phyloP scores from a whole-genome alignment of 192 early-diverging fungal genomes.

The Coemansia sp. region DNA sequence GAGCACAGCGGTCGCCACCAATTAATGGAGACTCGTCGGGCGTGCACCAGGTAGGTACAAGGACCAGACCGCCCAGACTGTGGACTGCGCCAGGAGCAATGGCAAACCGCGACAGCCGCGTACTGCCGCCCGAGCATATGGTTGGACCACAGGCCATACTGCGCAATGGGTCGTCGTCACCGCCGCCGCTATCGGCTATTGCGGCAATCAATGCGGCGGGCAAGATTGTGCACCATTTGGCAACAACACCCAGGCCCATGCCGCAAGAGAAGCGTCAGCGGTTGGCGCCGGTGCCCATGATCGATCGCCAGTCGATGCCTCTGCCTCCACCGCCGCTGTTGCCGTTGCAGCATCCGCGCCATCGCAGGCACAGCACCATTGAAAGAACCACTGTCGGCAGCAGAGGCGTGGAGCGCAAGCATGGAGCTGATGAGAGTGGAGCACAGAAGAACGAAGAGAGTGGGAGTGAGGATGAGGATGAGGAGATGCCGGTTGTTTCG shows the following conservation, averaged over 20 bases:
- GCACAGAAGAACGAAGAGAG: background rate
- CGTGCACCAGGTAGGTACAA: too few relatives aligned
- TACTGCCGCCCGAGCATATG: background rate
- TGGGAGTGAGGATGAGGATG: background rate
- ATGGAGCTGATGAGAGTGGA: too few relatives aligned
- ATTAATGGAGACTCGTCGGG: too few relatives aligned
- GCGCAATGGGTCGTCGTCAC: background rate
- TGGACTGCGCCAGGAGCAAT: background rate
- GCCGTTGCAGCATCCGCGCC: background rate
- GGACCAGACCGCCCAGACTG: background rate
- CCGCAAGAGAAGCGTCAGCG: background rate
- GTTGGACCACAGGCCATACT: background rate
- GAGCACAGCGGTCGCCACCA: too few relatives aligned
- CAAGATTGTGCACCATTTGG: background rate
- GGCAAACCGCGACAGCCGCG: background rate
- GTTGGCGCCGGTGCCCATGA: background rate
- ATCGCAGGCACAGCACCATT: background rate
- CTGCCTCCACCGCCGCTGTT: background rate
- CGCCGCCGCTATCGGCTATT: background rate
- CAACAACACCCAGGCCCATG: background rate
- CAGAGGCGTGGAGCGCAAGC: too few relatives aligned
- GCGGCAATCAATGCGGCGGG: background rate
- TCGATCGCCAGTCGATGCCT: too few relatives aligned
- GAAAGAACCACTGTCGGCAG: background rate
- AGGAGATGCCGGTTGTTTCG: background rate